Evolutionary conservation across 169 alveolate genomes (phyloP).

Genomic region (Fabrea salina): DNA sequence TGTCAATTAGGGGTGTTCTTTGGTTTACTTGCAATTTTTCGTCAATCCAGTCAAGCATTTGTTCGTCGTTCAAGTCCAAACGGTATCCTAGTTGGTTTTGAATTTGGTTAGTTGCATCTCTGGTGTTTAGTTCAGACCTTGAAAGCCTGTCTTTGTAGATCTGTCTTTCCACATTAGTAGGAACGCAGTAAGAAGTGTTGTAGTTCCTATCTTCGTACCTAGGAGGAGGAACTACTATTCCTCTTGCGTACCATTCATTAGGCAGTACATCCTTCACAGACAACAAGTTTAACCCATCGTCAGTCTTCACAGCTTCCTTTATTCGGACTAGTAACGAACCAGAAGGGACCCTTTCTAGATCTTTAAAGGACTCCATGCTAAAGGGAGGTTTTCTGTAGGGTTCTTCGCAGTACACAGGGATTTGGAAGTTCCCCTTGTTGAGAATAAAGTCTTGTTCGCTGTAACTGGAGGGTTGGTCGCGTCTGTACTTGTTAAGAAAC

Average conservation of each 20-base stretch:
- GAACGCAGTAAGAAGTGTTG: conserved; percentile 35
- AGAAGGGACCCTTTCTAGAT: conserved; percentile 48
- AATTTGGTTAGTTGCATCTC: conserved; percentile 35
- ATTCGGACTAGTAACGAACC: conserved; percentile 49
- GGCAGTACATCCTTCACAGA: conserved; percentile 38
- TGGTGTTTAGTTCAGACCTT: conserved; percentile 32
- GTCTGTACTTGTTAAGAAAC: conserved; percentile 39
- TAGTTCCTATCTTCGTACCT: conserved; percentile 41
- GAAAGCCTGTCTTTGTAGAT: conserved; percentile 29
- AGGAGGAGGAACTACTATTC: conserved; percentile 57
- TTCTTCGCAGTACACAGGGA: conserved; percentile 50
- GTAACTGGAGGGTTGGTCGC: conserved; percentile 24
- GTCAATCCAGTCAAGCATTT: conserved; percentile 48
- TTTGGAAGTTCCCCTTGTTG: conserved; percentile 47
- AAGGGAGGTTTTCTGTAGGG: conserved; percentile 53
- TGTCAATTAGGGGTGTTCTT: conserved; percentile 43
- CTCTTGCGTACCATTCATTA: conserved; percentile 38
- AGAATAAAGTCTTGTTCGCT: conserved; percentile 50
- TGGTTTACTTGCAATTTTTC: conserved; percentile 28
- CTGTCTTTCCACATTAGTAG: conserved; percentile 33
- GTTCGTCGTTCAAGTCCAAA: conserved; percentile 23
- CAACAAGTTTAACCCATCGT: conserved; percentile 35
- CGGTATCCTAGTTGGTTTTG: conserved; percentile 22
- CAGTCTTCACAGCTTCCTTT: conserved; percentile 45
- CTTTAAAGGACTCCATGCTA: conserved; percentile 32